Percentiles rank a stretch among this genome's conserved stretches.
Conservation (phyloP, 768 basidiomycete genomes). For the Cystobasidium ongulense region DNA sequence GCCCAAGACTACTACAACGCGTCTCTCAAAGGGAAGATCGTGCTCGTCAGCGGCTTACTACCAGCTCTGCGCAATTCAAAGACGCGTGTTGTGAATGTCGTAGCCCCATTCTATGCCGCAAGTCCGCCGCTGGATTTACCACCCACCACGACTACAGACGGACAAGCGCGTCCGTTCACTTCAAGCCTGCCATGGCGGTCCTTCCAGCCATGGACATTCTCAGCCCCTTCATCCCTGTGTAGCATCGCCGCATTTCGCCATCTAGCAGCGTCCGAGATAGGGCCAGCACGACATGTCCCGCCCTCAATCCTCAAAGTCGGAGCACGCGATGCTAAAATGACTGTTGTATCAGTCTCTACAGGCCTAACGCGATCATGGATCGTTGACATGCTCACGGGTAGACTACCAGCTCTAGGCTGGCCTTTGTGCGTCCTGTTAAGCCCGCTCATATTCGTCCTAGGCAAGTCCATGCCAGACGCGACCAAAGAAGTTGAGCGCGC, state of each 20-base stretch:
- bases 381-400: slow-evolving; percentile 15
- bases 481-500: slow-evolving; percentile 13
- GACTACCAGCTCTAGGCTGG: slow-evolving; percentile 5
- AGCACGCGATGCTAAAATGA: slow-evolving; percentile 54
- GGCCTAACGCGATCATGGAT: slow-evolving; percentile 57
- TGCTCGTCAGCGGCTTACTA: neutral
- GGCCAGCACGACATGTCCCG: slow-evolving; percentile 60
- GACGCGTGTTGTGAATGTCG: slow-evolving; percentile 62
- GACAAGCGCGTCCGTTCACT: neutral
- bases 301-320: slow-evolving; percentile 50
- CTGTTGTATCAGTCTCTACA: slow-evolving; percentile 64
- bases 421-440: slow-evolving; percentile 10
- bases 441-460: slow-evolving; percentile 36
- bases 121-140: slow-evolving; percentile 52
- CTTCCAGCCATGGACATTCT: slow-evolving; percentile 49
- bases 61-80: slow-evolving; percentile 22
- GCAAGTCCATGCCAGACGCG: slow-evolving; percentile 33
- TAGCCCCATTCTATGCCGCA: slow-evolving; percentile 85
- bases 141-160: neutral
- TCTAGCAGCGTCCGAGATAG: slow-evolving; percentile 64
- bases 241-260: slow-evolving; percentile 60
- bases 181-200: slow-evolving; percentile 41
- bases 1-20: slow-evolving; percentile 8
- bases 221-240: slow-evolving; percentile 61
- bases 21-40: neutral